Evolutionary conservation across 1,284 basidiomycete genomes (phyloP).

Genomic region (Trichosporon coremiiforme): DNA sequence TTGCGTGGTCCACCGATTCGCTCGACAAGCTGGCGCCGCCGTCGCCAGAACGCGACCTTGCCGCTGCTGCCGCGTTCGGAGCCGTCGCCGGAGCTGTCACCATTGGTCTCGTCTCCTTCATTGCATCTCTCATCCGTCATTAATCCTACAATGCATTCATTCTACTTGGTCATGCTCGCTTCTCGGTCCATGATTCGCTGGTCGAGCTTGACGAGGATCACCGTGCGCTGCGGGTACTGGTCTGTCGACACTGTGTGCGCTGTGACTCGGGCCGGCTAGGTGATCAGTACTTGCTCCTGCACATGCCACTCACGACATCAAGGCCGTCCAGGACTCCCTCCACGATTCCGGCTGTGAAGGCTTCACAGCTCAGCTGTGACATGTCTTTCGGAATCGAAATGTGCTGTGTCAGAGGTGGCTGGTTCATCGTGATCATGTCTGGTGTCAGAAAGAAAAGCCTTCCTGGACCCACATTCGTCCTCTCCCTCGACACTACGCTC

Average conservation of each 20-base stretch:
- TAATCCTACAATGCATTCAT: slow-evolving; percentile 14
- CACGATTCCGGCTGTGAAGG: slow-evolving; percentile 93
- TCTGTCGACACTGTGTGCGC: slow-evolving; percentile 88
- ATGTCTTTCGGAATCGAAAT: slow-evolving; percentile 94
- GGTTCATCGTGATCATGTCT: slow-evolving; percentile 99
- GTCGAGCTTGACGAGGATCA: slow-evolving; percentile 92
- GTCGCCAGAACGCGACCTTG: slow-evolving; percentile 39
- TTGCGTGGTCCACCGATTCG: slow-evolving; percentile 29
- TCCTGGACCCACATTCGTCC: slow-evolving; percentile 79
- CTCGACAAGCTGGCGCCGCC: slow-evolving; percentile 35
- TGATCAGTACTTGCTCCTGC: neutral
- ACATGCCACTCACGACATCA: slow-evolving; percentile 73
- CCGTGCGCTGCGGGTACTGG: slow-evolving; percentile 78
- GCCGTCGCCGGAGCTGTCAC: slow-evolving; percentile 25
- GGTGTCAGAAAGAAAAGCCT: slow-evolving; percentile 19
- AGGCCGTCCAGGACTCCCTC: slow-evolving; percentile 95
- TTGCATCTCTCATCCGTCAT: slow-evolving; percentile 19
- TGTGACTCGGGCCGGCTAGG: slow-evolving; percentile 90
- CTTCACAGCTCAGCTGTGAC: slow-evolving; percentile 90
- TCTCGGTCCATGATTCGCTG: slow-evolving; percentile 85
- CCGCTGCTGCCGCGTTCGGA: slow-evolving; percentile 32
- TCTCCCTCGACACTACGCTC: slow-evolving; percentile 94
- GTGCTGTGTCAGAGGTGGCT: slow-evolving; percentile 83
- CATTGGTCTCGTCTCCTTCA: slow-evolving; percentile 19
- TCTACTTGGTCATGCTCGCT: slow-evolving; percentile 64